Conservation (phyloP, 306 rosid species). For the Prunus mongolica region DNA sequence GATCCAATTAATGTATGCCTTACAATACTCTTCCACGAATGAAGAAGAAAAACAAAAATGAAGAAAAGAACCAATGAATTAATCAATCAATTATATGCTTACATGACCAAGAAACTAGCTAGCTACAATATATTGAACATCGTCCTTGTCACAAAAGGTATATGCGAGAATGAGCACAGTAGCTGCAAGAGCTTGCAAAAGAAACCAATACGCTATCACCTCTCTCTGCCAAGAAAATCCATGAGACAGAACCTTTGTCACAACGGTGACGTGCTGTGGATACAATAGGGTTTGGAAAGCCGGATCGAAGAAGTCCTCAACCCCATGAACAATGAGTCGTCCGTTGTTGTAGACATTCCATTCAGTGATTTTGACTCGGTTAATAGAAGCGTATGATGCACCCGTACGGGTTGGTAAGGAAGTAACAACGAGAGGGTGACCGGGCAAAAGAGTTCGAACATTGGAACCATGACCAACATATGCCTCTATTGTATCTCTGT, state of each 20-base stretch:
- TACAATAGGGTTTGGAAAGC: background rate
- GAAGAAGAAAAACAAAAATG: too few relatives aligned
- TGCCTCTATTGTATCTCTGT: background rate
- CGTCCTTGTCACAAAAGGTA: too few relatives aligned
- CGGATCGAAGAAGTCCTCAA: slow-evolving; percentile 3
- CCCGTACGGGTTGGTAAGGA: background rate
- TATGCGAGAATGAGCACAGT: too few relatives aligned
- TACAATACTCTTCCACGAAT: too few relatives aligned
- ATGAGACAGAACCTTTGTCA: background rate
- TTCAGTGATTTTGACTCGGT: background rate
- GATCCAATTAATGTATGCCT: too few relatives aligned
- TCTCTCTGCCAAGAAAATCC: background rate
- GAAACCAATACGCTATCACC: background rate
- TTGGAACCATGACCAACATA: background rate
- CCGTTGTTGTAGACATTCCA: slow-evolving; percentile 6
- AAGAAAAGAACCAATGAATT: too few relatives aligned
- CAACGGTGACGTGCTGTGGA: background rate
- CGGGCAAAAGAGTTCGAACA: background rate
- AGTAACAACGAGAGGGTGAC: slow-evolving; percentile 7
- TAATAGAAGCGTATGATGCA: background rate
- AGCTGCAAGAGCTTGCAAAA: background rate
- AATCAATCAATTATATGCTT: too few relatives aligned
- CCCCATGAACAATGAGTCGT: slow-evolving; percentile 4
- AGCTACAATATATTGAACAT: background rate
- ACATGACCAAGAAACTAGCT: too few relatives aligned